Base-by-base conservation (phyloP, 352 stramenopile species). In the Globisporangium spinosum region DNA sequence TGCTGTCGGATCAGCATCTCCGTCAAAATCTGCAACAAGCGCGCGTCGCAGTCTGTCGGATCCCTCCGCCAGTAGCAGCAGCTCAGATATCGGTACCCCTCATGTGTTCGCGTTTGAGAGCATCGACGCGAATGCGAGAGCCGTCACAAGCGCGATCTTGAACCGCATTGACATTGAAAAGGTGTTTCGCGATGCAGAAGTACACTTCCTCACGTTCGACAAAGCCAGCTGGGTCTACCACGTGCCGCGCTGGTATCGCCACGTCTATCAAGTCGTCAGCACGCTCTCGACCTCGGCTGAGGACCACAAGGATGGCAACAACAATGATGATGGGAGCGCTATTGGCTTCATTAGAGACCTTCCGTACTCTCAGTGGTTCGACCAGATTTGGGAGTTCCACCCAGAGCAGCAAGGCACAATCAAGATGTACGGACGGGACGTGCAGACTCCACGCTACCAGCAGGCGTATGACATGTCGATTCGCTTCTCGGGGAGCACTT, bases 401-500 rank as follows among this genome's bases (percentile, higher is more conserved):
- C 89, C 89, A 25, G 53, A 68, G 32, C 60, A 89, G 10, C 65
- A 80, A 22, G 81, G 91, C 58, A 80, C 74, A 7, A 85, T 94
- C 43, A 83, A 84, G 74, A 72, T 93, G 64, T 93, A 87, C 69
- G 82, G 82, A 23, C 87, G 85, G 64, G 68, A 74, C 9, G 73
- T 77, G 12, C 74, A 74, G 55, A 82, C 91, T 53, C 89, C 83
- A 27, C 75, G 86, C 17, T 95, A 79, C 53, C 89, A 93, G 62
- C 79, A 91, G 69, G 70, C 82, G 43, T 96, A 82, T 64, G 77
- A 76, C 27, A 51, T 70, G 22, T 79, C 68, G 34, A 86, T 90
- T 25, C 71, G 76, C 1, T 93, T 87, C 69, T 91, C 77, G n/a
- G 80, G 83, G 6, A 83, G 72, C 20, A 87, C 70, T 5, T 90